Evolutionary conservation across 306 rosid genomes (phyloP), one percentile per base, ranked within the genome.

Genomic region (Rosa lucieae): DNA sequence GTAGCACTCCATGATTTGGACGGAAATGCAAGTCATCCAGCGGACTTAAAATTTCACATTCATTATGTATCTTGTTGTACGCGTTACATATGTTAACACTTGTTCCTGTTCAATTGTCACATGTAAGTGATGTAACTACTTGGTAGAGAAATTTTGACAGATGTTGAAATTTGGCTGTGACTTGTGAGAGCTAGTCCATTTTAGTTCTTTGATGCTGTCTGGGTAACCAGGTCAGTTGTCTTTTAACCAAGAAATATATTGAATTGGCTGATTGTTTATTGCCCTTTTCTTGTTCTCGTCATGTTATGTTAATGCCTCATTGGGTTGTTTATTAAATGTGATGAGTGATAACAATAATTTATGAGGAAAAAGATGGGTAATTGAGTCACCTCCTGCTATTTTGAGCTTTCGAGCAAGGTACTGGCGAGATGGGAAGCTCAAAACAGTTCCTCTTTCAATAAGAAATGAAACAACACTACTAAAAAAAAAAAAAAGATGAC

Each of bases 161-260:
- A 23, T 37, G 47, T 53, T 56, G 72, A 40, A 73, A 40, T 74
- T 74, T 74, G 39, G 23, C 21, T 72, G 18, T 9, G 46, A 47
- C 46, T n/a, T 21, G 21, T 23, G 53, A 56, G 53, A 66, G 15
- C 15, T 40, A 21, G 47, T 42, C 55, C 17, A 40, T 20, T 6
- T 53, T 40, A n/a, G 18, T 12, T 55, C 4, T 74, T 15, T 13
- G 68, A 74, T 56, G 61, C 49, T 74, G 40, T 7, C 21, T 11
- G 51, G 51, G 39, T 26, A 55, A 40, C 43, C 40, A 74, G 44
- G 66, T 56, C 37, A 40, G 21, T 55, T 73, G 65, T 39, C 49
- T 37, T 52, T 63, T 63, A 12, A 40, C 51, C 4, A n/a, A 37
- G 51, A 73, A 61, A 37, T 37, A 18, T 37, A 20, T 35, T 39